These are phyloP conservation scores for Digitaria exilis DNA, from an alignment of 202 grass and related monocot genomes.

Conservation along the genomic window DNA sequence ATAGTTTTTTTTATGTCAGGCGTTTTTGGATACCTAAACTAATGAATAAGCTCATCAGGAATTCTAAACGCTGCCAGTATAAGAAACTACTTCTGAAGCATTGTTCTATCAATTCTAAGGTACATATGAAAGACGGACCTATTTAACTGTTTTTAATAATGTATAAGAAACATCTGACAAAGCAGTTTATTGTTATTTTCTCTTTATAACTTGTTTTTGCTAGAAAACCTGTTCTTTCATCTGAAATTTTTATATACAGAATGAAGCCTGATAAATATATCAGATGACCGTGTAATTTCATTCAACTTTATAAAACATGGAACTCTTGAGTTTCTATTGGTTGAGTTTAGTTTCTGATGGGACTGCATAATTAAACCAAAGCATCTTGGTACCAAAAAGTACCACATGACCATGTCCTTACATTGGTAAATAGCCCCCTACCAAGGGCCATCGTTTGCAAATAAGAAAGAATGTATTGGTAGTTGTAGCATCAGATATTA, in stretches of 20 bases:
- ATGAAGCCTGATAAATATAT: background rate
- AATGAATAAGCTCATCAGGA: slow-evolving; percentile 62
- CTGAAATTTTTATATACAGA: slow-evolving; percentile 1
- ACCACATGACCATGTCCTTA: background rate
- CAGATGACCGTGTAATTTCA: background rate
- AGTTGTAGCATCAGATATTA: slow-evolving; percentile 20
- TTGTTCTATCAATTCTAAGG: slow-evolving; percentile 44
- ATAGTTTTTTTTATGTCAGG: slow-evolving; percentile 38
- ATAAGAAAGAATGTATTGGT: background rate
- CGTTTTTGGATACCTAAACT: slow-evolving; percentile 37
- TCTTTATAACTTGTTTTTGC: slow-evolving; percentile 6
- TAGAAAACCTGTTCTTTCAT: background rate
- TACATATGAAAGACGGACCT: slow-evolving; percentile 17
- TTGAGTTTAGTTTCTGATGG: background rate
- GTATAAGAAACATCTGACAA: background rate
- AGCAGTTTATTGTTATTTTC: slow-evolving; percentile 6
- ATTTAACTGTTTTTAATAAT: slow-evolving; percentile 9
- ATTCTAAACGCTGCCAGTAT: slow-evolving; percentile 68
- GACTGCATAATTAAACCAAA: background rate
- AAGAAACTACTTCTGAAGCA: slow-evolving; percentile 61
- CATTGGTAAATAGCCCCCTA: background rate
- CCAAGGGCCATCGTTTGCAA: background rate
- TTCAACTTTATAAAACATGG: background rate
- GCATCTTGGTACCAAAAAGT: background rate
- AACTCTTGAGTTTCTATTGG: background rate